Evolutionary conservation across 208 protist genomes (phyloP).

Genomic region (Angomonas deanei): DNA sequence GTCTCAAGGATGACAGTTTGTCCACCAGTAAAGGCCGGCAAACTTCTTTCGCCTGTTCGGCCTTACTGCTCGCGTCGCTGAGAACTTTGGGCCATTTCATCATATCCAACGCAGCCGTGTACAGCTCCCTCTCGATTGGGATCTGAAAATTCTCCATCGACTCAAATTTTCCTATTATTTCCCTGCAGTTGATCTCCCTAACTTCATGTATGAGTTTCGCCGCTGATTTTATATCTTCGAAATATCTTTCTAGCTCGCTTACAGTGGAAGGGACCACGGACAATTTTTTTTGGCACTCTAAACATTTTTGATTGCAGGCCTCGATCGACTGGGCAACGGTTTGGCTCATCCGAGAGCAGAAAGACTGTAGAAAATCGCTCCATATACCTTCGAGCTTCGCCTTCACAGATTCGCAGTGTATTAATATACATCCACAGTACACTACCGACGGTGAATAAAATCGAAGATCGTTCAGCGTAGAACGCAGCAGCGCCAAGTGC

Average conservation of each 20-base stretch:
- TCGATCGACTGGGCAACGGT: conserved; percentile 27
- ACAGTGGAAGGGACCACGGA: conserved; percentile 46
- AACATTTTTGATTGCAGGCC: conserved; percentile 34
- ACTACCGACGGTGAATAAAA: conserved; percentile 53
- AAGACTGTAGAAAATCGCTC: conserved; percentile 38
- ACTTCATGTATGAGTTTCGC: conserved; percentile 35
- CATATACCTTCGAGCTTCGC: conserved; percentile 44
- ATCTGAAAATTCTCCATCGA: conserved; percentile 68
- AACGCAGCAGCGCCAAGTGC: conserved; percentile 29
- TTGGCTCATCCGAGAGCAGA: conserved; percentile 36
- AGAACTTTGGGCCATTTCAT: conserved; percentile 56
- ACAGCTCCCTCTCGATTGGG: conserved; percentile 49
- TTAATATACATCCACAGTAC: conserved; percentile 68
- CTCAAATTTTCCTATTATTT: conserved; percentile 42
- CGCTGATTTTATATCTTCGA: conserved; percentile 29
- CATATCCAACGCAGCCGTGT: conserved; percentile 44
- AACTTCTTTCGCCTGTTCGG: conserved; percentile 21
- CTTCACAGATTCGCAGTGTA: conserved; percentile 54
- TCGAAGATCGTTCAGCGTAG: conserved; percentile 35
- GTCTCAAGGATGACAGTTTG: conserved; percentile 44
- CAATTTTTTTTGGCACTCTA: conserved; percentile 25
- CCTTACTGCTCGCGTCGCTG: conserved; percentile 18
- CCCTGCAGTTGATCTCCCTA: conserved; percentile 27
- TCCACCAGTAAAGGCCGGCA: conserved; percentile 48
- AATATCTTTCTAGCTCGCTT: conserved; percentile 62